Evolutionary conservation across 2,329 filamentous ascomycete genomes (phyloP), one percentile per base, ranked within the genome.

Genomic region (Neospermospora avenae): DNA sequence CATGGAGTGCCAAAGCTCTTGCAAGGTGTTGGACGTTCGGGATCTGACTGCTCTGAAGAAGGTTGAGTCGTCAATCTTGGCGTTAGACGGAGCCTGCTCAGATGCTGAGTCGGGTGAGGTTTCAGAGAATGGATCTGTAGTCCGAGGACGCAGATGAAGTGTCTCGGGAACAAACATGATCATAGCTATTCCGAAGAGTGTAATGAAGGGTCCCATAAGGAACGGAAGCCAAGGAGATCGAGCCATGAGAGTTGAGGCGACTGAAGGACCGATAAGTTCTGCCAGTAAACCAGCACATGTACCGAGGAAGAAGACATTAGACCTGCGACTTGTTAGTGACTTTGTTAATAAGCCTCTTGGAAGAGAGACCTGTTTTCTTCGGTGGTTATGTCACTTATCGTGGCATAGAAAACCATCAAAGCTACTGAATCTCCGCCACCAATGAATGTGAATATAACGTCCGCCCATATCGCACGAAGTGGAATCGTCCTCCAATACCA

Each of bases 351-450:
- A 16, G 11, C 4, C 10, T 22, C 42, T 51, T 6, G 20, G 16
- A 8, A 8, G 3, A 63, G 66, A 35, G 62, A 75, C 75, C 75
- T 74, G 34, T 71, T 69, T 6, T 70, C 71, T 37, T 76, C 73
- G 1, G 72, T 70, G 0, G 74, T 70, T 16, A 77, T 65, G 62
- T 77, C 76, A 14, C 71, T 72, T 6, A 71, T 66, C 44, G 77
- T 75, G 20, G 74, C 73, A 39, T 68, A 71, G 20, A 77, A 62
- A 5, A 69, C 67, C 31, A 74, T 73, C 0, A 57, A 31, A 1
- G 72, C 53, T 6, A 74, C 72, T 3, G 71, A 67, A 49, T 72
- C 69, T 1, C 75, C 76, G 8, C 75, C 76, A 2, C 76, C 76
- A 20, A 74, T 62, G 4, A 77, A 55, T 18, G 54, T 52, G 22